Conservation (phyloP, 83 land plant genomes). For the Picea engelmannii region DNA sequence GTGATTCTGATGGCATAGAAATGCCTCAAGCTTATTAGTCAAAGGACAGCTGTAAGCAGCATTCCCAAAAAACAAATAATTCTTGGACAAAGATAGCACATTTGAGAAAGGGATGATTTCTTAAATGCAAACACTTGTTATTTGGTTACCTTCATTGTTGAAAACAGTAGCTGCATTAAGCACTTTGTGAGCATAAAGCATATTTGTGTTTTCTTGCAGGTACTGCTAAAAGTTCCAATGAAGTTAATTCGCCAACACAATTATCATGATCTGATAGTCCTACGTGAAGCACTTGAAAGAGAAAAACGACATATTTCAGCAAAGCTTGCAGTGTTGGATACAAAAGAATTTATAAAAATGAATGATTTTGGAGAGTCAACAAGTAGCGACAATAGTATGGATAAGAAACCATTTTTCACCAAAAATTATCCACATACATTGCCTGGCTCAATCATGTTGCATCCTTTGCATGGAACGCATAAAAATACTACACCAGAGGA, state of each 20-base stretch:
- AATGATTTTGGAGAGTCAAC: conserved; percentile 7
- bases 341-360: conserved; percentile 7
- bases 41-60: too few species aligned
- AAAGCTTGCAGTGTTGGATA: conserved; percentile 23
- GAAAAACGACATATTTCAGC: conserved; percentile 32
- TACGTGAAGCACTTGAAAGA: conserved; percentile 29
- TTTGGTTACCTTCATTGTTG: neutral
- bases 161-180: neutral
- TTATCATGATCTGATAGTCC: conserved; percentile 17
- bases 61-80: too few species aligned
- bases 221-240: conserved; percentile 15
- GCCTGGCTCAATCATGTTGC: neutral
- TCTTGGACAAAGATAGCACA: too few species aligned
- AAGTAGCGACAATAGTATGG: conserved; percentile 7
- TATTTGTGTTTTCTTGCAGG: neutral
- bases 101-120: too few species aligned
- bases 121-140: too few species aligned
- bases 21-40: too few species aligned
- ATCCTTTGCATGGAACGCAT: neutral
- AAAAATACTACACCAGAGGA: conserved; percentile 5
- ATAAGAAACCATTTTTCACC: neutral
- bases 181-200: neutral
- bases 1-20: too few species aligned
- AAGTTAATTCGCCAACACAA: conserved; percentile 28
- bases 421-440: neutral